Conservation (phyloP, 441 rosid species). For the Corymbia calophylla region DNA sequence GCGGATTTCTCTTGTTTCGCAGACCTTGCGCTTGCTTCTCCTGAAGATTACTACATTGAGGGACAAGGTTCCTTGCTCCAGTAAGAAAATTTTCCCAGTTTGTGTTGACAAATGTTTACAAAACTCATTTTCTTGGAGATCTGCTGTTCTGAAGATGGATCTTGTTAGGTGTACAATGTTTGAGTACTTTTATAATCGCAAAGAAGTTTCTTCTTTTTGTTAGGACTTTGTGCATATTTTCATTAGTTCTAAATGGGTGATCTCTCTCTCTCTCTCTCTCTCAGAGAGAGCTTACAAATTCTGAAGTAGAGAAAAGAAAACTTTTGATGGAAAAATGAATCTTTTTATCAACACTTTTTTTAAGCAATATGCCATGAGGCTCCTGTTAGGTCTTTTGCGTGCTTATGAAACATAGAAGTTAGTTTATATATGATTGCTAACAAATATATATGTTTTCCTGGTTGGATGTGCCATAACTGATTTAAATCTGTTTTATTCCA, state of each 20-base stretch:
- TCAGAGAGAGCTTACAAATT: background rate
- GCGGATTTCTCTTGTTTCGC: conserved; percentile 99
- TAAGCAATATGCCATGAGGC: background rate
- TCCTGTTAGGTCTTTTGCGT: background rate
- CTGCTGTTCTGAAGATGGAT: background rate
- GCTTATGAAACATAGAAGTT: background rate
- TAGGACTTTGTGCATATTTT: background rate
- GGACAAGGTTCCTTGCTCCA: conserved; percentile 97
- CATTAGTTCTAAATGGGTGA: background rate
- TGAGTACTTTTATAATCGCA: fast-evolving
- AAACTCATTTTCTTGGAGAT: background rate
- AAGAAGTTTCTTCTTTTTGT: background rate
- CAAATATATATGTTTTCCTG: background rate
- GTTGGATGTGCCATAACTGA: background rate
- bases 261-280: background rate
- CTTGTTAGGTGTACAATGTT: background rate
- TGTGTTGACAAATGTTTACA: background rate
- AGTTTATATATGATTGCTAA: background rate
- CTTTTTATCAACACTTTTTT: background rate
- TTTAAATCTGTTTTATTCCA: conserved; percentile 20
- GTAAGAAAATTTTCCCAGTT: conserved; percentile 31
- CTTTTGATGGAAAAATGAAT: background rate
- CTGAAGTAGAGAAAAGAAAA: background rate
- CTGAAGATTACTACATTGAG: conserved; percentile 90
- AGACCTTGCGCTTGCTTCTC: conserved; percentile 86